Conservation (phyloP, 768 basidiomycete genomes). For the Amanita jacksonii region DNA sequence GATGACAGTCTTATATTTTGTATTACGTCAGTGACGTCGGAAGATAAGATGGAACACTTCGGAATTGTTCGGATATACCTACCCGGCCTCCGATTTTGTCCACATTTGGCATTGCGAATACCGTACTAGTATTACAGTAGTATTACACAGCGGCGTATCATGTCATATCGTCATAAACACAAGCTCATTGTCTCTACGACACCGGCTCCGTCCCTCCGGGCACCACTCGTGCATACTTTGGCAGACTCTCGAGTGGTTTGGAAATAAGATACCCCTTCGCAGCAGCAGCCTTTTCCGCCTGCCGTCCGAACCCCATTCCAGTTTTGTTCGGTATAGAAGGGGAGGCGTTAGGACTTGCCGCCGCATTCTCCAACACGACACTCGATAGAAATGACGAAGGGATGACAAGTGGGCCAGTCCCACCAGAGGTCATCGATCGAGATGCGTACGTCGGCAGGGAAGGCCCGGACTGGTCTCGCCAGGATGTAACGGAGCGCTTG, state of each 20-base stretch:
- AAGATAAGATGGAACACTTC: too few species aligned
- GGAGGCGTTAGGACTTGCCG: too few species aligned
- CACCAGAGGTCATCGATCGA: slow-evolving; percentile 22
- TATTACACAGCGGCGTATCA: too few species aligned
- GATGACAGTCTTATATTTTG: too few species aligned
- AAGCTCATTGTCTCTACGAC: too few species aligned
- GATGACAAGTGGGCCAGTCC: slow-evolving; percentile 12
- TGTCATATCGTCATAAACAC: too few species aligned
- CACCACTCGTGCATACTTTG: slow-evolving; percentile 3
- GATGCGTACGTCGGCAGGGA: slow-evolving; percentile 42
- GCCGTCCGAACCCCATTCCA: slow-evolving; percentile 65
- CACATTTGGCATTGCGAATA: too few species aligned
- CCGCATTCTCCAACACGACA: slow-evolving; percentile 20
- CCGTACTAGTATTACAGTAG: too few species aligned
- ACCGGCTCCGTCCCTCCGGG: too few species aligned
- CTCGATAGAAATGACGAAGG: slow-evolving; percentile 29
- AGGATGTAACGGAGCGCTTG: slow-evolving; percentile 54
- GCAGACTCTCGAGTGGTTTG: slow-evolving; percentile 7
- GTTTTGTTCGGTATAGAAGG: slow-evolving; percentile 4
- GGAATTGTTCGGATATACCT: too few species aligned
- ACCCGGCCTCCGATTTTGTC: too few species aligned
- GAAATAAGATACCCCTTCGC: slow-evolving; percentile 33
- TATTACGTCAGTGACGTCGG: too few species aligned
- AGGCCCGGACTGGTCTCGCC: slow-evolving; percentile 46
- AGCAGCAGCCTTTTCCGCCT: slow-evolving; percentile 66